These are phyloP conservation scores for Actinomucor elegans DNA, from an alignment of 371 early-diverging fungal genomes.

Conservation along the genomic window DNA sequence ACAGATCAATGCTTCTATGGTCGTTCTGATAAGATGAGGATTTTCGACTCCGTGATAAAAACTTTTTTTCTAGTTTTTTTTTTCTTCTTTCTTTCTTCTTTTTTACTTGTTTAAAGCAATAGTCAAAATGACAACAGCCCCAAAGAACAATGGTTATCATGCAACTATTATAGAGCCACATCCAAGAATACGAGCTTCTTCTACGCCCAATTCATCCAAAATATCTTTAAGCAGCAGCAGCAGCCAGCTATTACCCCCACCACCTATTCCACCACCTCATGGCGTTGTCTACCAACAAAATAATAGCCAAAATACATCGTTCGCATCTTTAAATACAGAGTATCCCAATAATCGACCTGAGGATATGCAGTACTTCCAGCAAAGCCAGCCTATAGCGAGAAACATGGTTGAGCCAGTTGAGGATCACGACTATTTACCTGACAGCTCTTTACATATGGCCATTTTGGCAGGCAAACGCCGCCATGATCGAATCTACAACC, in stretches of 20 bases:
- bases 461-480: slow-evolving; percentile 8
- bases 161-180: neutral
- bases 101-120: neutral
- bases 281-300: neutral
- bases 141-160: neutral
- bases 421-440: slow-evolving; percentile 16
- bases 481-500: slow-evolving; percentile 6
- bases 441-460: slow-evolving; percentile 18
- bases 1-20: no score
- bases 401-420: neutral
- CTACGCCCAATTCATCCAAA: neutral
- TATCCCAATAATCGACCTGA: slow-evolving; percentile 8
- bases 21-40: no score
- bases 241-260: neutral
- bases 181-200: neutral
- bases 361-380: slow-evolving; percentile 1
- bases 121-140: slow-evolving; percentile 8
- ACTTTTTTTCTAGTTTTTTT: no score
- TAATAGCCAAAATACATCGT: no score
- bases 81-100: neutral
- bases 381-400: neutral
- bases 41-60: no score
- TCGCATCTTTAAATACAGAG: neutral
- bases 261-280: slow-evolving; percentile 3
- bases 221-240: neutral